Evolutionary conservation across 139 green algal species (phyloP), one percentile per base, ranked within the genome.

Genomic region (Mychonastes homosphaera): DNA sequence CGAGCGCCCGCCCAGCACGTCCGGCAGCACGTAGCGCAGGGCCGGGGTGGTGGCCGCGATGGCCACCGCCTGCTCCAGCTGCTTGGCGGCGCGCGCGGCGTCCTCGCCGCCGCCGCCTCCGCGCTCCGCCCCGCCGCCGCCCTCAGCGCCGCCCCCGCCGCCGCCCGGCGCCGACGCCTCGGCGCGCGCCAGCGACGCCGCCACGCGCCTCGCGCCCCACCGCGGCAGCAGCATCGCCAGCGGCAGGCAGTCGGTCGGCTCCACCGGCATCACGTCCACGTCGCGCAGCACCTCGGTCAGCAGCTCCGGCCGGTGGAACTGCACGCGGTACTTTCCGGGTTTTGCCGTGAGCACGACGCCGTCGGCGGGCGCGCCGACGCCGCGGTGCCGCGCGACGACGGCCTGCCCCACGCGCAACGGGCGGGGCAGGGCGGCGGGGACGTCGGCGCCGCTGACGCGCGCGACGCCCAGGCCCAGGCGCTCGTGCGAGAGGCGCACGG

Each of bases 281-380:
- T 90, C 84, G 2, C 51, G 53, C 6, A 96, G 74, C 41, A 88
- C 65, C 76, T 95, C 78, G 23, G 87, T 83, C n/a, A 80, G 75
- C 35, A 96, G 78, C 56, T 96, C 81, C 13, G 63, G 64, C 44
- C 55, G 50, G 61, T 67, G 60, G 61, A 67, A 67, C 50, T 67
- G 54, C 44, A 46, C 80, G 65, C 79, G 75, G 77, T 84, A 91
- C 54, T 76, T 80, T 65, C 56, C 70, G 35, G 70, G 60, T 33
- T 77, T 78, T 19, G 82, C 78, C 2, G 87, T 95, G 9, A 97
- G 77, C 45, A 97, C 70, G n/a, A 67, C 68, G 33, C 89, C 89
- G 40, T 92, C 85, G 43, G 87, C 72, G 41, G 94, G 63, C 62
- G 84, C 73, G 41, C 76, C 69, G 19, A 78, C 87, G 52, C 48